Evolutionary conservation across 306 rosid species (phyloP).

Genomic region (Trifolium subterraneum): DNA sequence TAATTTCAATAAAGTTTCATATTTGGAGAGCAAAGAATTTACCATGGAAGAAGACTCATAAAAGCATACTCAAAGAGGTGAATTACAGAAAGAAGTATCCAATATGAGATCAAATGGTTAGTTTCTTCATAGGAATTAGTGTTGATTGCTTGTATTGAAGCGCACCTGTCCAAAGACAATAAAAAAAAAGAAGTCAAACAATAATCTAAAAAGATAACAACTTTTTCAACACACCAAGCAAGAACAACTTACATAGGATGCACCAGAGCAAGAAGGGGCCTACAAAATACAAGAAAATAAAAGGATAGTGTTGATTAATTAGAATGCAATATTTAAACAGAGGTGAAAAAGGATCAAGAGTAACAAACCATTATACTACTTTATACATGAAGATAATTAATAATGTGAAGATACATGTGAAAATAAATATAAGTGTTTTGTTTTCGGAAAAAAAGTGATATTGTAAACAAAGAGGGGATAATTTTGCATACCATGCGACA

Average conservation of each 20-base stretch:
- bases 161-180: slow-evolving; percentile 51
- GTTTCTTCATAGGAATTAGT: slow-evolving; percentile 46
- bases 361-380: too few relatives aligned
- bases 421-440: too few relatives aligned
- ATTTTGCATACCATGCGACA: too few relatives aligned
- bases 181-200: slow-evolving; percentile 3
- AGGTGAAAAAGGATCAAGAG: too few relatives aligned
- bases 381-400: too few relatives aligned
- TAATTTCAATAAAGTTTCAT: too few relatives aligned
- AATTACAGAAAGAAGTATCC: slow-evolving; percentile 62
- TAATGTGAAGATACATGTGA: too few relatives aligned
- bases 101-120: slow-evolving; percentile 60
- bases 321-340: neutral
- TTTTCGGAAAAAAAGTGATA: too few relatives aligned
- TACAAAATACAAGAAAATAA: slow-evolving; percentile 20
- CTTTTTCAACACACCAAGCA: neutral
- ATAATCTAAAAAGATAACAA: neutral
- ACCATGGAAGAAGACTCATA: slow-evolving; percentile 52
- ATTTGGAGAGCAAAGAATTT: slow-evolving; percentile 23
- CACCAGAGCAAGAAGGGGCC: slow-evolving; percentile 66
- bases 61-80: slow-evolving; percentile 57
- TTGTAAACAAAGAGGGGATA: too few relatives aligned
- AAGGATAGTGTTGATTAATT: neutral
- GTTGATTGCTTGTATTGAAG: slow-evolving; percentile 64
- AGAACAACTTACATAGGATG: slow-evolving; percentile 71